Base-by-base conservation (phyloP, 2,329 filamentous ascomycete genomes). In the Diaporthe helianthi region DNA sequence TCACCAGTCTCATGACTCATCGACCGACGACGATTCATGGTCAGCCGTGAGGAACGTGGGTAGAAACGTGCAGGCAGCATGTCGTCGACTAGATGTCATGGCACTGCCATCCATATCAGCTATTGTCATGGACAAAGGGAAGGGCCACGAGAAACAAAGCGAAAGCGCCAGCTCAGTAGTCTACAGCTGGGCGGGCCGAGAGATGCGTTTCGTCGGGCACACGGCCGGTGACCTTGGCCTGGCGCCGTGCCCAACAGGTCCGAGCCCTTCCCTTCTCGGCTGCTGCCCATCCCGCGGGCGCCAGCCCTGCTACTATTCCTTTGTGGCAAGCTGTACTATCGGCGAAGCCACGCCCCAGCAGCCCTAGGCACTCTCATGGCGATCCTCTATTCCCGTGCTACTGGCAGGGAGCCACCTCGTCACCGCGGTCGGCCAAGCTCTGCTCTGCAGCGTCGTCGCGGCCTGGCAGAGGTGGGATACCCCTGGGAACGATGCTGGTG, bases 191-290 rank as follows among this genome's bases (percentile, higher is more conserved):
- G 65, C 69, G 69, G 69, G 49, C 65, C 65, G 69, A 70, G 51
- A 70, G 65, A 44, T 68, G 69, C 69, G 61, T 63, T 63, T 47
- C 41, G 41, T 63, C 58, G 58, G n/a, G 29, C 58, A 63, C 44
- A 63, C 29, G 19, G 29, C 8, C 29, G 44, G 44, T 47, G 19
- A 36, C 44, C 9, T 26, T 49, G 44, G 44, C 29, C 58, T 63
- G 29, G 58, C 58, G 41, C 58, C 58, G 58, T 46, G n/a, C 19
- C 33, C 26, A 61, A 47, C 26, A 63, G 41, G 58, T 49, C 58
- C 44, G 58, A 63, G 58, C 41, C 41, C 58, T 49, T 19, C 41
- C n/a, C 58, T 36, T 36, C 58, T 63, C 58, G 58, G 58, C 29
- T 63, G 26, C 41, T 49, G n/a, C n/a, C 29, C 41, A 63, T 36